Percentiles rank a stretch among this genome's conserved stretches.
Conservation (phyloP, 2,329 filamentous ascomycete species). For the Akanthomyces uredinophilus region DNA sequence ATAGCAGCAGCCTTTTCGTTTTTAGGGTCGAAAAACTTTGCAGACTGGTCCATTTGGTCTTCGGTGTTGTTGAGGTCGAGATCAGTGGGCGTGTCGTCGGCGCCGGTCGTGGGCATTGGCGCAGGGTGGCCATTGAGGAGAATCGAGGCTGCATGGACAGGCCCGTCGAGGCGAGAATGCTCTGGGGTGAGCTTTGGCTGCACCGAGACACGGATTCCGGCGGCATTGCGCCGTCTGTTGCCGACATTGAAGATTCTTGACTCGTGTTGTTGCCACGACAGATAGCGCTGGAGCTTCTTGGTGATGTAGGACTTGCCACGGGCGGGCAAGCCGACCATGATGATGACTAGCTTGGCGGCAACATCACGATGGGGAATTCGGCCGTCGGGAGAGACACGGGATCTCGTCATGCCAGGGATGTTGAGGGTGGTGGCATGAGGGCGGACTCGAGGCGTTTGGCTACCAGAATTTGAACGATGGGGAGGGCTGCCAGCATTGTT, state of each 20-base stretch:
- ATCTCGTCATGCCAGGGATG: conserved; percentile 93
- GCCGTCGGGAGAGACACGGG: conserved; percentile 91
- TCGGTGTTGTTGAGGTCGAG: conserved; percentile 30
- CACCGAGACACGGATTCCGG: conserved; percentile 46
- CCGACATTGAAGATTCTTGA: conserved; percentile 97
- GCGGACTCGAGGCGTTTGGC: conserved; percentile 70
- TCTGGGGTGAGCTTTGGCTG: conserved; percentile 30
- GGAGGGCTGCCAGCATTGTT: conserved; percentile 48
- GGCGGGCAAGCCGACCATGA: conserved; percentile 96
- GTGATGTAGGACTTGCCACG: conserved; percentile 98
- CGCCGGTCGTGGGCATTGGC: conserved; percentile 26
- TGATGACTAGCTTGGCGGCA: conserved; percentile 90
- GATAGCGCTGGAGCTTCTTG: conserved; percentile 91
- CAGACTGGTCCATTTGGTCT: conserved; percentile 68
- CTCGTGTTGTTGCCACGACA: conserved; percentile 97
- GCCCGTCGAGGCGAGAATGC: conserved; percentile 36
- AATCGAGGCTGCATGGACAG: conserved; percentile 51
- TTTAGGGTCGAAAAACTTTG: conserved; percentile 87
- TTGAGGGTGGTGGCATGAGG: conserved; percentile 90
- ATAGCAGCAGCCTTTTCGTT: conserved; percentile 78
- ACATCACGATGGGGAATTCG: conserved; percentile 91
- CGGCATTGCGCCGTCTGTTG: conserved; percentile 77
- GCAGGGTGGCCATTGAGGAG: conserved; percentile 50
- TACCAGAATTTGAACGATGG: conserved; percentile 67
- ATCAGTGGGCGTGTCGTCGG: conserved; percentile 33